Percentiles rank a stretch among this genome's conserved stretches.
Conservation (phyloP, 2,329 filamentous ascomycete genomes). For the Venturia carpophila region DNA sequence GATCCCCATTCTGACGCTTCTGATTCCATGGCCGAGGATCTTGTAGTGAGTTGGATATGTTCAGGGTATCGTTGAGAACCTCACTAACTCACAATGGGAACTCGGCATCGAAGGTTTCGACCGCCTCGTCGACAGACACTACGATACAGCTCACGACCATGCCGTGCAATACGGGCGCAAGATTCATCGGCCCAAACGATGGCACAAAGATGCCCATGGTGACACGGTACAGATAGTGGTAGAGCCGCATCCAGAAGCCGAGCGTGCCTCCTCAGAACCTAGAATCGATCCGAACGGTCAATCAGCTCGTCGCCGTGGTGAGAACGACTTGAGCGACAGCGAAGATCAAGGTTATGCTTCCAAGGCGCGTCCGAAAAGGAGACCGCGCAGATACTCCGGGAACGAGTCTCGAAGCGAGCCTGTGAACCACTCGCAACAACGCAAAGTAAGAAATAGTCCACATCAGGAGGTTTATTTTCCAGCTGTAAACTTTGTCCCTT, state of each 20-base stretch:
- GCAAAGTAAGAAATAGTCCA: conserved; percentile 15
- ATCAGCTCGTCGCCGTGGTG: not conserved
- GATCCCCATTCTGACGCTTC: not conserved
- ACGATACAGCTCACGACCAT: conserved; percentile 15
- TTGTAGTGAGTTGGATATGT: not conserved
- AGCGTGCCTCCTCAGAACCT: conserved; percentile 9
- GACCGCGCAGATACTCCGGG: conserved; percentile 6
- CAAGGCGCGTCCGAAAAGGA: not conserved
- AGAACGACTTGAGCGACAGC: not conserved
- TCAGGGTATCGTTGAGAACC: not conserved
- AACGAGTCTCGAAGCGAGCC: not conserved
- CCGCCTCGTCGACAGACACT: conserved; percentile 11
- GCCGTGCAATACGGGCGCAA: conserved; percentile 7
- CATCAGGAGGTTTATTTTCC: conserved; percentile 6
- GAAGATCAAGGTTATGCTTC: conserved; percentile 9
- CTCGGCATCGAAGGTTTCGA: conserved; percentile 18
- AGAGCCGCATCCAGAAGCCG: conserved; percentile 3
- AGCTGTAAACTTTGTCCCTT: conserved; percentile 6
- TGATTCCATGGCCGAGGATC: conserved; percentile 6
- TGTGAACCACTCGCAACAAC: not conserved
- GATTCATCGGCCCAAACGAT: not conserved
- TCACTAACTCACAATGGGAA: not conserved
- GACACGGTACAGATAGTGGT: not conserved
- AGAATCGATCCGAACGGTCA: not conserved
- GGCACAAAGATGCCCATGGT: not conserved